Evolutionary conservation across 805 yeast genomes (phyloP), one percentile per base, ranked within the genome.

Genomic region (Kuraishia piskuri): DNA sequence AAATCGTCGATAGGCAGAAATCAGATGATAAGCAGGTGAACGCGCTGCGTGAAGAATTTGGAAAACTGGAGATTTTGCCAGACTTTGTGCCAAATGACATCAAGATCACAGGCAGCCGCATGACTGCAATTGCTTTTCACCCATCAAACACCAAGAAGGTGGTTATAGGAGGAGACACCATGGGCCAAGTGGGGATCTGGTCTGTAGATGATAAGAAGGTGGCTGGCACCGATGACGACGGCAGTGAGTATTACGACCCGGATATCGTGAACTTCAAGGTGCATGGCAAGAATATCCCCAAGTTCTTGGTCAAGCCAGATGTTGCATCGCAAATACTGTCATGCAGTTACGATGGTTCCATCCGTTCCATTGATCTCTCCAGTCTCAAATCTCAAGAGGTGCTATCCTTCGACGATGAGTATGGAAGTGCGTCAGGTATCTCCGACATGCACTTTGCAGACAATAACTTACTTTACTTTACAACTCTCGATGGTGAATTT

Each of bases 161-260:
- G 3, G 74, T 90, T 1, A 64, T 88, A 31, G 97, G 90, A 1
- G 98, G 97, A 49, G 99, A 94, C 68, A 88, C 89, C 12, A 69
- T 71, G n/a, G 99, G 99, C 5, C 78, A 82, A 57, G 68, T 90
- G 47, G 97, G 97, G 0, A 75, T 94, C 17, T 92, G 97, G 97
- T 83, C 91, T 48, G 85, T 88, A 7, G 60, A 64, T 53, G 64
- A 63, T 37, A 58, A 61, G 22, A 57, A 61, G n/a, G 57, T 62
- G 19, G 58, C 56, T 5, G 70, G 67, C 23, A 62, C 65, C 2
- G 82, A 77, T 56, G 70, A 68, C 9, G 78, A 77, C 6, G 68
- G 67, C 36, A 70, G 61, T 44, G 67, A 65, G 10, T 68, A 65
- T 2, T 71, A 67, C 7, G 75, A 67, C 3, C 82, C 83, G 0